These are phyloP conservation scores for Phytophthora pluvialis DNA, from an alignment of 352 stramenopile genomes.

Conservation along the genomic window DNA sequence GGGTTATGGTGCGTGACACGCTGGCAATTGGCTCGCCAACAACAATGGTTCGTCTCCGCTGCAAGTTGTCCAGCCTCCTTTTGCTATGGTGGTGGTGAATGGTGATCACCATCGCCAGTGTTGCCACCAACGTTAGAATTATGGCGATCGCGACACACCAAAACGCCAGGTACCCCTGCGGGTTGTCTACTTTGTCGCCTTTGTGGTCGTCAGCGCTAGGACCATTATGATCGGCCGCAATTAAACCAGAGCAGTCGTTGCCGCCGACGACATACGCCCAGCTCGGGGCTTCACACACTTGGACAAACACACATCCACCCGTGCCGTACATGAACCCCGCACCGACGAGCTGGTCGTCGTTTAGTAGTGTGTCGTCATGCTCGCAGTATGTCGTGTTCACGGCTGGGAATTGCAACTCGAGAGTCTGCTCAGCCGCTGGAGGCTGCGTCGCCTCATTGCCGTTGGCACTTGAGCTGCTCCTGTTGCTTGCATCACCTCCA, in stretches of 20 bases:
- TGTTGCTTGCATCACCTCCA: neutral
- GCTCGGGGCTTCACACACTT: conserved; percentile 30
- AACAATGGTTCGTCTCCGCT: conserved; percentile 14
- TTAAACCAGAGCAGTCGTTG: conserved; percentile 24
- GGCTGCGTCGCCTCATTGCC: neutral
- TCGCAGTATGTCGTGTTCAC: conserved; percentile 55
- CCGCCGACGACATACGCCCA: conserved; percentile 35
- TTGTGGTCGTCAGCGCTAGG: neutral
- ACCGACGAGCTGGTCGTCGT: conserved; percentile 5
- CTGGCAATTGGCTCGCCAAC: conserved; percentile 24
- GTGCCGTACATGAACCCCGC: conserved; percentile 32
- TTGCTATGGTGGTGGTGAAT: conserved; percentile 29
- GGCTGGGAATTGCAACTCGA: conserved; percentile 34
- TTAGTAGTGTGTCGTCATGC: conserved; percentile 22
- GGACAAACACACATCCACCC: conserved; percentile 40
- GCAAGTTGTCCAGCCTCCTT: conserved; percentile 18
- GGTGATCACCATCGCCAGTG: conserved; percentile 27
- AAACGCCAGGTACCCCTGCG: conserved; percentile 29
- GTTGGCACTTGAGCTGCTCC: neutral
- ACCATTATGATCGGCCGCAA: neutral
- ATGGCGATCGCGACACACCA: conserved; percentile 34
- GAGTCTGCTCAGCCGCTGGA: neutral
- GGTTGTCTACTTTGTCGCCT: conserved; percentile 3
- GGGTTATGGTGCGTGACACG: neutral
- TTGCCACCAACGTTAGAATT: conserved; percentile 31